Base-by-base conservation (phyloP, 2,329 filamentous ascomycete genomes). In the Capronia epimyces region DNA sequence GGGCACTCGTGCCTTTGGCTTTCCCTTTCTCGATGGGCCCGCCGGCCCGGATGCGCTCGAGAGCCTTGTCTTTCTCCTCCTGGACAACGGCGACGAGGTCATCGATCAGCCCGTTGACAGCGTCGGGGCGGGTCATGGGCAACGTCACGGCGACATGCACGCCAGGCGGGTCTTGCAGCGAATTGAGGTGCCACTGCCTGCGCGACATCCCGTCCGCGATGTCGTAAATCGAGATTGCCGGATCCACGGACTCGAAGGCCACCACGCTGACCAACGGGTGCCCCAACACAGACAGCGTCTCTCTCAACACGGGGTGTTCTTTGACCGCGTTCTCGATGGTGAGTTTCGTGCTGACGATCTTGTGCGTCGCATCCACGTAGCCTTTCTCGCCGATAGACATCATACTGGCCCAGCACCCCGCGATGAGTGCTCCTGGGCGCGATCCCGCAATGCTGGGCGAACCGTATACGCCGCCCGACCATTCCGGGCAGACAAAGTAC, bases 401-500 rank as follows among this genome's bases (percentile, higher is more conserved):
- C 65, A 98, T 75, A 68, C 83, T 89, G 1, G 90, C 84, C 93
- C 94, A 98, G 75, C 90, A 95, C 42, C 87, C 91, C 1, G 93
- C 93, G 60, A 98, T 98, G 49, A 98, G 77, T 1, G 93, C 90
- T 41, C 93, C 93, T 0, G 93, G 91, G 1, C 93, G 83, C 1
- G 88, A 95, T 4, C 93, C 93, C 1, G 93, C 91, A 46, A 97
- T 87, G 3, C 86, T 87, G 0, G 93, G 93, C 1, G 87, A 95
- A 34, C 89, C 93, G 69, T 98, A 98, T 7, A 98, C 89, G 63
- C 93, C 93, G 53, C 93, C 93, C 8, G 86, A 83, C 93, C 93
- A 98, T 71, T 95, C 87, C 5, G 93, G 86, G 25, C 85, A 88
- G 66, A 98, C 85, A 70, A 95, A 98, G 77, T 98, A 98, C 71